These are phyloP conservation scores for Penicillium sp. DNA, from an alignment of 2,329 filamentous ascomycete genomes.

Conservation along the genomic window DNA sequence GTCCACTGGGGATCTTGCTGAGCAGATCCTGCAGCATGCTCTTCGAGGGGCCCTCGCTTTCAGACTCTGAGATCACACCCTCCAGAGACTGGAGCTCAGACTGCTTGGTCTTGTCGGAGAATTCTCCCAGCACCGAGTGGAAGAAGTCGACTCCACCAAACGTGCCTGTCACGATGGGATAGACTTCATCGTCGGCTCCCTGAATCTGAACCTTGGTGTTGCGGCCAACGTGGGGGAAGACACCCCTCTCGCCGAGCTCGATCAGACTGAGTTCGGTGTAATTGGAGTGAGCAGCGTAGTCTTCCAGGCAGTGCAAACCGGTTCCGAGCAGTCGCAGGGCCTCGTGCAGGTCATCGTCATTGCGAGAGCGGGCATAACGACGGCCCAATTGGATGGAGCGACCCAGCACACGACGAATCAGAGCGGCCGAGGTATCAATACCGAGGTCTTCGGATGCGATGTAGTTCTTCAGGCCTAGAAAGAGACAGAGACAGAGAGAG, in stretches of 20 bases:
- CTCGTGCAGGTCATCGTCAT: constrained; percentile 81
- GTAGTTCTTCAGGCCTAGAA: constrained; percentile 78
- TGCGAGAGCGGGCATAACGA: constrained; percentile 66
- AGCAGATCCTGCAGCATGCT: constrained; percentile 78
- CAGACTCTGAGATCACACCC: constrained; percentile 69
- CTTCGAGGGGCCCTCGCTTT: constrained; percentile 66
- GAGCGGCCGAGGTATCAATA: constrained; percentile 79
- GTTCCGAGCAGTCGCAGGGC: constrained; percentile 84
- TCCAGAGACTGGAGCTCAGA: constrained; percentile 89
- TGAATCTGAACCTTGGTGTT: constrained; percentile 70
- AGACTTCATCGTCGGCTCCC: constrained; percentile 69
- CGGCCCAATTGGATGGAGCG: constrained; percentile 79
- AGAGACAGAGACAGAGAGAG: neutral
- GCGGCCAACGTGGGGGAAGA: constrained; percentile 87
- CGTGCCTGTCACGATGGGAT: constrained; percentile 84
- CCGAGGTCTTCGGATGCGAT: constrained; percentile 80
- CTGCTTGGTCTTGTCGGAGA: constrained; percentile 87
- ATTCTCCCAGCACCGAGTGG: constrained; percentile 77
- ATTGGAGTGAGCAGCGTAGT: constrained; percentile 93
- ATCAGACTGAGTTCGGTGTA: constrained; percentile 87
- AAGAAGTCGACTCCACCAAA: constrained; percentile 95
- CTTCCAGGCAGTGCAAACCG: constrained; percentile 86
- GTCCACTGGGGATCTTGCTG: constrained; percentile 76
- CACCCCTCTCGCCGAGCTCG: constrained; percentile 75
- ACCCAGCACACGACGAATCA: constrained; percentile 74